Evolutionary conservation across 805 yeast species (phyloP).

Genomic region (Ogataea trehalophila): DNA sequence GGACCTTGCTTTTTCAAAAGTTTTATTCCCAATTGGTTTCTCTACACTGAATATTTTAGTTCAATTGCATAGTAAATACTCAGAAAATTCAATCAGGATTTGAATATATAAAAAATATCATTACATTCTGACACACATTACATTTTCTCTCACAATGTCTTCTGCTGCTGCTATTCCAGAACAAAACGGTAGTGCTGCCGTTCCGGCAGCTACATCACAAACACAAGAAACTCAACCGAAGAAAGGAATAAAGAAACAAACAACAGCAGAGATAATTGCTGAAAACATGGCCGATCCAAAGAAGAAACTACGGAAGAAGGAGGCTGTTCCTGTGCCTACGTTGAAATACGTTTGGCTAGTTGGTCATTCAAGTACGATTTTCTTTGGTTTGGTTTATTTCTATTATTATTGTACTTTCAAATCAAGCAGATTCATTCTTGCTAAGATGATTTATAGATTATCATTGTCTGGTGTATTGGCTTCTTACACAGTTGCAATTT

Average conservation of each 20-base stretch:
- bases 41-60: no score
- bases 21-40: no score
- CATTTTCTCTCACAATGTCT: not conserved
- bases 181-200: not conserved
- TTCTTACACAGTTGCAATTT: constrained; percentile 48
- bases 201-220: not conserved
- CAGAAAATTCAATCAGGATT: no score
- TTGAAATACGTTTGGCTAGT: constrained; percentile 49
- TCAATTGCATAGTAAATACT: no score
- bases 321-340: constrained; percentile 31
- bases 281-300: constrained; percentile 10
- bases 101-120: no score
- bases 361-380: constrained; percentile 47
- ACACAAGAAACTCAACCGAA: no score
- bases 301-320: constrained; percentile 34
- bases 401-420: constrained; percentile 30
- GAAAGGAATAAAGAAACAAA: not conserved
- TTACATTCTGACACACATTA: not conserved
- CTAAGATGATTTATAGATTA: constrained; percentile 49
- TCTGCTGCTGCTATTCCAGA: not conserved
- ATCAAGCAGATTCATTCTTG: constrained; percentile 38
- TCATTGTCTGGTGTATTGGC: constrained; percentile 51
- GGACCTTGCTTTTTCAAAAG: no score
- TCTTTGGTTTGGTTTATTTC: constrained; percentile 37
- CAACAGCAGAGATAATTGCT: not conserved